Conservation (phyloP, 176 grass and related monocot species). For the Chrysopogon serrulatus region DNA sequence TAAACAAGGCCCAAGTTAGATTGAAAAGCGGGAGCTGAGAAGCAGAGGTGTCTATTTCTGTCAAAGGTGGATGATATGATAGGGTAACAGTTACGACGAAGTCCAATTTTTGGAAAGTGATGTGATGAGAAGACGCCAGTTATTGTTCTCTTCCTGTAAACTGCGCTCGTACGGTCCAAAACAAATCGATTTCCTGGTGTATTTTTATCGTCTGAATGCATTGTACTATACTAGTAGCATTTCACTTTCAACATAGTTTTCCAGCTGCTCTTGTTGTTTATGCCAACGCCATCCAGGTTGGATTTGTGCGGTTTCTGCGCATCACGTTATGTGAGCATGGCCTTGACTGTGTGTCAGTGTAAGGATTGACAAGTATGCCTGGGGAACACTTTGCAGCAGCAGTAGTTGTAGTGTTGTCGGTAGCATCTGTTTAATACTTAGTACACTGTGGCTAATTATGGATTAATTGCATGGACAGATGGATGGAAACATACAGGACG, state of each 20-base stretch:
- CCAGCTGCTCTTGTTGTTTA: background rate
- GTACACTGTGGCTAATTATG: too few species aligned
- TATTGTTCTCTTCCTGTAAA: background rate
- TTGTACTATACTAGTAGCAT: background rate
- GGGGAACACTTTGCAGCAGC: background rate
- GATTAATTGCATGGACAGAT: too few species aligned
- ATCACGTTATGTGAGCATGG: constrained; percentile 14
- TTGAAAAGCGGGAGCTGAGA: constrained; percentile 1
- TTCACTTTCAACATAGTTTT: background rate
- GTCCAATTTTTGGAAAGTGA: constrained; percentile 5
- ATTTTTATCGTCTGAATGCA: background rate
- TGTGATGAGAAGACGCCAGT: background rate
- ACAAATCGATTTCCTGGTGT: background rate
- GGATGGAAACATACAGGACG: background rate
- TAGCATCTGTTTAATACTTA: background rate
- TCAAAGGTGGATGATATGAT: background rate
- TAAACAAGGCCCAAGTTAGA: too few species aligned
- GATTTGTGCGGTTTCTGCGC: background rate
- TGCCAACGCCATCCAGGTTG: background rate
- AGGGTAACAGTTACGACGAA: background rate
- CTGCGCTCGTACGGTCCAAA: background rate
- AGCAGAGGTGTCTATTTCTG: constrained; percentile 23
- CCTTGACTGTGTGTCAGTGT: background rate
- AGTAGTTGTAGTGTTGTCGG: background rate
- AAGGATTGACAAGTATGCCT: background rate